phyloP scores from a whole-genome alignment of 164 flowering plant species.

The Vitis labrusca region DNA sequence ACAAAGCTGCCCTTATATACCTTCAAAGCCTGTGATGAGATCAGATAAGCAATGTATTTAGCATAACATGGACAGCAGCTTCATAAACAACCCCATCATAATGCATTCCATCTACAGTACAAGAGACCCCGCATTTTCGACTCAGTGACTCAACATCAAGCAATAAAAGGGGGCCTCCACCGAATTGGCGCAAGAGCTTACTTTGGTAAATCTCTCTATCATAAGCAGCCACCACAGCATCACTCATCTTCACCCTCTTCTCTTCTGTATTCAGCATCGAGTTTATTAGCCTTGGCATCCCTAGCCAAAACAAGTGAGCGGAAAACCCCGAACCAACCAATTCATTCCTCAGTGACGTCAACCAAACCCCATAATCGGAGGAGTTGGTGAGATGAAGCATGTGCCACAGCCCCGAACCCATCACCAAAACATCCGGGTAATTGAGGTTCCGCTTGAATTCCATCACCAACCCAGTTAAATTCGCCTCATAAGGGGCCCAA shows the following conservation, averaged over 20 bases:
- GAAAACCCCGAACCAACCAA: conserved; percentile 31
- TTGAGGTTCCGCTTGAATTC: conserved; percentile 30
- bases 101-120: conserved; percentile 97
- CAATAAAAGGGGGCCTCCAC: conserved; percentile 64
- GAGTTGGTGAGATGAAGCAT: conserved; percentile 74
- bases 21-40: conserved; percentile 71
- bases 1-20: neutral
- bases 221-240: conserved; percentile 38
- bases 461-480: conserved; percentile 49
- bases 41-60: conserved; percentile 82
- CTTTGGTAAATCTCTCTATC: conserved; percentile 44
- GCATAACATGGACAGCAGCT: conserved; percentile 75
- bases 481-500: conserved; percentile 76
- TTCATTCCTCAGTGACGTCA: conserved; percentile 37
- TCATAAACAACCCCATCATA: conserved; percentile 75
- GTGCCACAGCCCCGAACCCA: conserved; percentile 94
- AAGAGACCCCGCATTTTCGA: conserved; percentile 61
- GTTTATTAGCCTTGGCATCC: conserved; percentile 73
- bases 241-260: conserved; percentile 70
- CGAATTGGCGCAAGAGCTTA: conserved; percentile 58
- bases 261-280: conserved; percentile 79
- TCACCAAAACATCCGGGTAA: conserved; percentile 79
- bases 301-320: conserved; percentile 87
- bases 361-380: conserved; percentile 52
- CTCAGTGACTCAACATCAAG: conserved; percentile 64